Base-by-base conservation (phyloP, 2,329 filamentous ascomycete species). In the Nemania serpens region DNA sequence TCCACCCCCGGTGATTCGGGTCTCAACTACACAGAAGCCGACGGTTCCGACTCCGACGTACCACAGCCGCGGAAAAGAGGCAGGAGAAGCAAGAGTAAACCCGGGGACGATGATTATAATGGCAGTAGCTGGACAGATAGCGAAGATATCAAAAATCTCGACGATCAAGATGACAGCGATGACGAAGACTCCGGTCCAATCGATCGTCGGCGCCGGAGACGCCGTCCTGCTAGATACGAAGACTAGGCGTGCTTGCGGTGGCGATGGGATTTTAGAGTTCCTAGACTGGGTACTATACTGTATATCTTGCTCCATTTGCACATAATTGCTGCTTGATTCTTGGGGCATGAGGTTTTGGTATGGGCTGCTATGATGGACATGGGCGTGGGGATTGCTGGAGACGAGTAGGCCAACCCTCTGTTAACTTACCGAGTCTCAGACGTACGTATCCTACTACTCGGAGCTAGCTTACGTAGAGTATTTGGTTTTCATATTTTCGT, bases 151-250 rank as follows among this genome's bases (percentile, higher is more conserved):
- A 61, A 51, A 20, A 69, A 67, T 43, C 36, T 64, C 5, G 69
- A 66, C 47, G 66, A 50, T 3, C 61, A 48, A 15, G 65, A 64
- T 5, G 65, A 66, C 12, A 67, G 61, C 52, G 69, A 70, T 11
- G 70, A 71, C 15, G 70, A 71, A 13, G 69, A 71, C 18, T 55
- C 52, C 2, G 17, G 49, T 33, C 63, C 68, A 5, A 55, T 66
- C 9, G 64, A 69, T 39, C 68, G 67, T 39, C 61, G 66, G 18
- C 63, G 68, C 2, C 62, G 56, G 18, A 66, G 69, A 58, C 66
- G 69, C 20, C 67, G 62, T 37, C 72, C 72, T 5, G 70, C 70
- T 47, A 64, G 72, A 55, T 74, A 72, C 52, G 66, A 69, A 17
- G 71, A 73, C 52, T 74, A 68, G 48, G 48, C 9, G 15, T 17